Base-by-base conservation (phyloP, 495 filamentous ascomycete species). In the Aspergillus avenaceus region DNA sequence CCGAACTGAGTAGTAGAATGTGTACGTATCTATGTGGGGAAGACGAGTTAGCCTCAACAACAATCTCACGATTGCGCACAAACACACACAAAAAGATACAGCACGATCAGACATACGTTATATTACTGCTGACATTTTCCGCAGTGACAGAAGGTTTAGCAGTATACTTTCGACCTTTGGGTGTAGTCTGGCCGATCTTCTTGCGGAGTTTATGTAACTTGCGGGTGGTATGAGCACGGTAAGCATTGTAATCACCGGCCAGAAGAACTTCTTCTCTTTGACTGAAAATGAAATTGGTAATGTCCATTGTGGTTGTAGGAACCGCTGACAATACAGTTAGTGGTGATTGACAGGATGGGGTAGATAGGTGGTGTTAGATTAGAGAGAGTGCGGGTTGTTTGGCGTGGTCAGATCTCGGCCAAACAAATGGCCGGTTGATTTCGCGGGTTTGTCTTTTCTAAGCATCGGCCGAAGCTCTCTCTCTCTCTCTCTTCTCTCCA, bases 241-340 rank as follows among this genome's bases (percentile, higher is more conserved):
- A 97, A 24, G 85, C 85, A 67, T 81, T 83, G 72, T 96, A 91
- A 67, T 97, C 90, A 34, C 92, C 93, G 26, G 89, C 81, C 7
- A 95, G 79, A 36, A 96, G 81, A 5, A 85, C 88, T 59, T 87
- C 82, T 62, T 96, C 88, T 29, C 91, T 74, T 32, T 82, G 79
- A 36, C 83, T 81, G 60, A 87, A 80, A 47, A 97, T 76, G 50
- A 87, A 91, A 45, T 81, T 81, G 16, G 93, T 97, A 64, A 97
- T 86, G 48, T 97, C 91, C 93, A 99, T 97, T 45, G 45, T 60
- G 48, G 27, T n/a, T n/a, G n/a, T 24, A 31, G 34, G 5, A 45
- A 28, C 14, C 5, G 19, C 8, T 16, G 46, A 22, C 22, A 9
- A 26, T n/a, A 47, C 19, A 6, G 5, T 21, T 8, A 13, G 5